These are phyloP conservation scores for Ceratocystis colombiana DNA, from an alignment of 2,329 filamentous ascomycete species.

Conservation along the genomic window DNA sequence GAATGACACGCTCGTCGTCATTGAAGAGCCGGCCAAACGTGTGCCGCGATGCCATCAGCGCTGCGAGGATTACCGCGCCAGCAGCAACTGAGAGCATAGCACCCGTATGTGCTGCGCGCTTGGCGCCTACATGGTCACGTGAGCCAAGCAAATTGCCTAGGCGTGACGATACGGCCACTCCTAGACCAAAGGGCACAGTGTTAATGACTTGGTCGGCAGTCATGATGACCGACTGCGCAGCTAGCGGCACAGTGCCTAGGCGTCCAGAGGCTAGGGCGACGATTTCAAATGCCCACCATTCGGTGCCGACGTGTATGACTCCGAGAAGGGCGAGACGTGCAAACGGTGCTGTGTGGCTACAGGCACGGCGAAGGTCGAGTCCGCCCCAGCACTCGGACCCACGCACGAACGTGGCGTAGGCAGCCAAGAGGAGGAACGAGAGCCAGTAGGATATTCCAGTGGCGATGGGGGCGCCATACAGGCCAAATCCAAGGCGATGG, in stretches of 20 bases:
- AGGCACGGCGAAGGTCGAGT: slow-evolving; percentile 48
- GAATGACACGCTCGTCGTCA: slow-evolving; percentile 60
- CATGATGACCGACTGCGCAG: slow-evolving; percentile 83
- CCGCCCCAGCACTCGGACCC: slow-evolving; percentile 76
- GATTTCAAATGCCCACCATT: slow-evolving; percentile 94
- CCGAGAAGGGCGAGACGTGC: slow-evolving; percentile 64
- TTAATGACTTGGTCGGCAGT: slow-evolving; percentile 76
- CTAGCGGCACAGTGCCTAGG: slow-evolving; percentile 67
- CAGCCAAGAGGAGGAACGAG: slow-evolving; percentile 64
- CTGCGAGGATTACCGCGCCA: slow-evolving; percentile 54
- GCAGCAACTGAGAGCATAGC: slow-evolving; percentile 62
- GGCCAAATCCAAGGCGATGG: slow-evolving; percentile 57
- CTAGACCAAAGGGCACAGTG: slow-evolving; percentile 77
- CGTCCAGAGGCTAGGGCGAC: slow-evolving; percentile 72
- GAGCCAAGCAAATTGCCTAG: slow-evolving; percentile 73
- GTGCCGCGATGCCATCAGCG: slow-evolving; percentile 60
- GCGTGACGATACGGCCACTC: slow-evolving; percentile 67
- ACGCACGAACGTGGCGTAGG: slow-evolving; percentile 59
- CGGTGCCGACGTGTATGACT: slow-evolving; percentile 73
- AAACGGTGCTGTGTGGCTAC: slow-evolving; percentile 61
- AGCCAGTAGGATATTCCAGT: slow-evolving; percentile 80
- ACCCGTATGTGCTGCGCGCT: slow-evolving; percentile 62
- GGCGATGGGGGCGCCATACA: slow-evolving; percentile 70
- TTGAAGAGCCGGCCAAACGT: slow-evolving; percentile 74
- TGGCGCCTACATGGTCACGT: slow-evolving; percentile 53